Evolutionary conservation across 805 yeast species (phyloP).

Genomic region (Kluyveromyces starmeri): DNA sequence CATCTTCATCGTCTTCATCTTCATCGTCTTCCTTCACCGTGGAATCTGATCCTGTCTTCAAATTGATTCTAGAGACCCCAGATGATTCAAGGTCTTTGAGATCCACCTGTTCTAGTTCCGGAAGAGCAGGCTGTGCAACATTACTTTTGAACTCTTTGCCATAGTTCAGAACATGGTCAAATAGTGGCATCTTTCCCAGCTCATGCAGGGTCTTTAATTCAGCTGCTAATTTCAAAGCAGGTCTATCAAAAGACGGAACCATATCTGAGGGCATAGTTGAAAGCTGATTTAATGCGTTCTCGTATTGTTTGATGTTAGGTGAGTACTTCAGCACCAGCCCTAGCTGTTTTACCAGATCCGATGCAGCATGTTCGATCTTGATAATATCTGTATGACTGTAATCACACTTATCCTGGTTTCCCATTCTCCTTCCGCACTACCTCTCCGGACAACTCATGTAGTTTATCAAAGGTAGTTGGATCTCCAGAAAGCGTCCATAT

Average conservation of each 20-base stretch:
- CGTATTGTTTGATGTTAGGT: constrained; percentile 41
- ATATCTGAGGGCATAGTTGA: constrained; percentile 33
- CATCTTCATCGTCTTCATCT: constrained; percentile 26
- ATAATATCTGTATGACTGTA: constrained; percentile 22
- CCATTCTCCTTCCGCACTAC: too few species aligned
- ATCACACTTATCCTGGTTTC: too few species aligned
- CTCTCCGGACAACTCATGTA: too few species aligned
- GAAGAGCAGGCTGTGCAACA: constrained; percentile 14
- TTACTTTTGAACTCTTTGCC: constrained; percentile 19
- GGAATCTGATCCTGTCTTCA: neutral
- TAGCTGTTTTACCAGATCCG: constrained; percentile 44
- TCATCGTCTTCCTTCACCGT: constrained; percentile 10
- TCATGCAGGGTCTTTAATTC: constrained; percentile 46
- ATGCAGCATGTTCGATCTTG: constrained; percentile 45
- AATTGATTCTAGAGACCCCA: constrained; percentile 8
- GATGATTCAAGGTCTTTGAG: constrained; percentile 10
- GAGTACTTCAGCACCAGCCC: constrained; percentile 44
- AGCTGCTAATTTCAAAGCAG: constrained; percentile 51
- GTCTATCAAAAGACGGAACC: constrained; percentile 41
- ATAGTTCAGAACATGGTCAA: constrained; percentile 46
- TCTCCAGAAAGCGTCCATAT: too few species aligned
- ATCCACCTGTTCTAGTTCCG: constrained; percentile 14
- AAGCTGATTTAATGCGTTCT: constrained; percentile 26
- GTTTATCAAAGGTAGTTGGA: too few species aligned
- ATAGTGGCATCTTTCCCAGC: constrained; percentile 39